Evolutionary conservation across 768 basidiomycete species (phyloP), one percentile per base, ranked within the genome.

Genomic region (Filobasidium floriforme): DNA sequence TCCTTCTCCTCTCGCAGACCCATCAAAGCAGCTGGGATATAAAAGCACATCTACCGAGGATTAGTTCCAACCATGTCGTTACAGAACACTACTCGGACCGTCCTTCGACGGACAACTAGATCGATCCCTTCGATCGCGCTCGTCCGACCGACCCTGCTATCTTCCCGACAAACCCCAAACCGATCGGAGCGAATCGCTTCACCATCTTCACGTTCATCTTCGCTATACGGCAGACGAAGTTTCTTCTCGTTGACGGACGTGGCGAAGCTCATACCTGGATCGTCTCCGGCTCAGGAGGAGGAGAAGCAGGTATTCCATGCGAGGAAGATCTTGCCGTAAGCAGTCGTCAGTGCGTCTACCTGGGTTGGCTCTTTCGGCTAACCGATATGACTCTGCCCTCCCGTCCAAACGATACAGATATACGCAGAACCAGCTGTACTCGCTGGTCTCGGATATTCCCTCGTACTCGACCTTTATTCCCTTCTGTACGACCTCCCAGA

Each of bases 401-500:
- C 24, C 40, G 24, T 41, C 49, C 29, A 24, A 26, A 41, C 22
- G 5, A 18, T 49, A 5, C 70, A 96, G 93, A 49, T 97, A 93
- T 75, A 83, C 81, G 19, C 86, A 83, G 68, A 81, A 82, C 60
- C 85, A 96, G 77, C 82, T 98, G 3, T 98, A 93, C 79, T 80
- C 85, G 9, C 79, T 98, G 67, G 90, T 99, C 62, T 84, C 92
- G 15, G 87, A 98, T 78, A 88, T 97, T 29, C 85, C 82, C 18
- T 89, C 89, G 1, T 99, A 98, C 77, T 84, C 86, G 11, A 81
- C 80, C 66, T 99, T 97, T 76, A 81, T 99, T 61, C 94, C 96
- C 7, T 94, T 89, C 77, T 96, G 93, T 80, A 85, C 57, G 0
- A 37, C 65, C 52, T 63, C 65, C 24, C 44, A 63, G 62, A 46